phyloP scores from a whole-genome alignment of 1,284 basidiomycete species.

The Ceratobasidium sp. region DNA sequence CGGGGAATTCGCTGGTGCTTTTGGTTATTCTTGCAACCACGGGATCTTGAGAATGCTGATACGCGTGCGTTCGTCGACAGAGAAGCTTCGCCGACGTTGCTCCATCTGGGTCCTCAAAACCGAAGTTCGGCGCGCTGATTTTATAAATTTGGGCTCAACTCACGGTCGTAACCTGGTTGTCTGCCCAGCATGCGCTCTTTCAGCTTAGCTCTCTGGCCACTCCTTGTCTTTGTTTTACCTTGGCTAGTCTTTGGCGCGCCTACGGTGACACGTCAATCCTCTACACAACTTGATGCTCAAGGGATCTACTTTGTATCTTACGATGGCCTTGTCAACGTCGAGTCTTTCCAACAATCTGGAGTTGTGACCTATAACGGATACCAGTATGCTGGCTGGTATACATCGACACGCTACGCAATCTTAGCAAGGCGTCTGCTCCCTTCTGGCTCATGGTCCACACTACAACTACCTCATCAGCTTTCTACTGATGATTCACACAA shows the following conservation, averaged over 20 bases:
- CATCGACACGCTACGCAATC: conserved; percentile 43
- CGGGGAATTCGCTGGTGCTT: neutral
- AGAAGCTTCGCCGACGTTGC: conserved; percentile 17
- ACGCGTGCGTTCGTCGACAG: conserved; percentile 1
- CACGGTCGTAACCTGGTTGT: neutral
- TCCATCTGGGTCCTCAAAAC: conserved; percentile 22
- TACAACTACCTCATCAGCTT: conserved; percentile 47
- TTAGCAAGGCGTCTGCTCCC: conserved; percentile 45
- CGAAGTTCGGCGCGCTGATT: conserved; percentile 19
- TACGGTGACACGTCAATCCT: conserved; percentile 36
- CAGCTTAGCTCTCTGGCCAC: conserved; percentile 10
- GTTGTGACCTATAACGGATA: conserved; percentile 47
- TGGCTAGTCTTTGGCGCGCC: conserved; percentile 22
- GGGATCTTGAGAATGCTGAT: conserved; percentile 27
- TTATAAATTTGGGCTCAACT: neutral
- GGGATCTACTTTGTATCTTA: conserved; percentile 48
- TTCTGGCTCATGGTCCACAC: conserved; percentile 43
- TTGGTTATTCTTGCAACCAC: conserved; percentile 19
- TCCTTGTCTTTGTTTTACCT: conserved; percentile 4
- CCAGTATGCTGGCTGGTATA: conserved; percentile 49
- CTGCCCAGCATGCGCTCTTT: conserved; percentile 18
- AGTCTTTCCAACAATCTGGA: conserved; percentile 46
- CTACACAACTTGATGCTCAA: conserved; percentile 34
- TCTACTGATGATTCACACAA: conserved; percentile 47
- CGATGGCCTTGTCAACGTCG: conserved; percentile 47